These are phyloP conservation scores for Phylloboletellus chloephorus DNA, from an alignment of 1,284 basidiomycete genomes.

Conservation along the genomic window DNA sequence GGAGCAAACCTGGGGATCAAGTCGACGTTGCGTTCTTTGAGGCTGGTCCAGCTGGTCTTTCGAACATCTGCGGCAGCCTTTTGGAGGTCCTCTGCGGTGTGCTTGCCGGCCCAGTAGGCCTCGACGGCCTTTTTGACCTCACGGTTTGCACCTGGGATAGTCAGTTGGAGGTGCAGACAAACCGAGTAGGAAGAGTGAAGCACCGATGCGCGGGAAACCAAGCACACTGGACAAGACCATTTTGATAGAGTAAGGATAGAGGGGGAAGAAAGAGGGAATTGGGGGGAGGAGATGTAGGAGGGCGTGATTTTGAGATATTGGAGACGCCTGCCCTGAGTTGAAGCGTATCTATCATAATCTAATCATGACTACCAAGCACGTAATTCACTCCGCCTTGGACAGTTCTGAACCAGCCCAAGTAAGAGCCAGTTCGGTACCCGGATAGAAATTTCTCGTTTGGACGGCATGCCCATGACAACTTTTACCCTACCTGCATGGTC, in stretches of 20 bases:
- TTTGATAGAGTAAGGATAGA: slow-evolving; percentile 27
- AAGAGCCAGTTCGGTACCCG: no score
- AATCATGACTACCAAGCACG: slow-evolving; percentile 15
- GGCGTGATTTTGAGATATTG: slow-evolving; percentile 29
- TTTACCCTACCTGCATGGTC: no score
- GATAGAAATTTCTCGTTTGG: no score
- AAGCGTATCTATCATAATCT: slow-evolving; percentile 26
- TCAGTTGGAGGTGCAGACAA: not conserved
- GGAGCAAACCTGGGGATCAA: slow-evolving; percentile 80
- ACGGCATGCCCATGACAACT: not conserved
- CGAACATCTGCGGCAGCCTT: slow-evolving; percentile 87
- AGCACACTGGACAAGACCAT: slow-evolving; percentile 86
- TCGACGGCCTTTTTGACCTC: slow-evolving; percentile 99
- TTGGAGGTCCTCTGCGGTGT: slow-evolving; percentile 84
- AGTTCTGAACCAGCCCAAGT: no score
- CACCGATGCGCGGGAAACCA: slow-evolving; percentile 97
- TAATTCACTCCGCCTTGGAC: no score
- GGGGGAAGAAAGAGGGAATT: slow-evolving; percentile 30
- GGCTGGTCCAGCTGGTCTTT: slow-evolving; percentile 84
- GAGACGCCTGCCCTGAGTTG: slow-evolving; percentile 32
- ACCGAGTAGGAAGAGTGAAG: slow-evolving; percentile 16
- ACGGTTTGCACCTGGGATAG: slow-evolving; percentile 70
- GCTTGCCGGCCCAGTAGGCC: slow-evolving; percentile 96
- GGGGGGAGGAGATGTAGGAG: slow-evolving; percentile 13
- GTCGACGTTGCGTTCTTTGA: slow-evolving; percentile 89